phyloP scores from a whole-genome alignment of 1,284 basidiomycete species.

The Ganoderma leucocontextum region DNA sequence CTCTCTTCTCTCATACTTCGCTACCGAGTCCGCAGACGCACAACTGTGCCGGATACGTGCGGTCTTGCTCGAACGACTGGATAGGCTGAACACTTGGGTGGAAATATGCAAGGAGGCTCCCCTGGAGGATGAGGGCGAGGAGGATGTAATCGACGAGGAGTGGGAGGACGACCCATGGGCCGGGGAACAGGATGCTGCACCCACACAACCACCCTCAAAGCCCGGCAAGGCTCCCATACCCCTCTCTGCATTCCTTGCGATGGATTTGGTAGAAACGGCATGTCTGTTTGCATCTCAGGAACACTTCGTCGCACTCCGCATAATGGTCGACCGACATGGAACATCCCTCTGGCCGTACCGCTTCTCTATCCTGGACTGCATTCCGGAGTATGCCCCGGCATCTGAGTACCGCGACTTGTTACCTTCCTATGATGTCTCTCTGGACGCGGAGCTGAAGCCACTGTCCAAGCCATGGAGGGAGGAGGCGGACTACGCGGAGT shows the following conservation, averaged over 20 bases:
- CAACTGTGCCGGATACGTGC: constrained; percentile 69
- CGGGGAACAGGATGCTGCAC: constrained; percentile 46
- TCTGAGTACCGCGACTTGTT: constrained; percentile 69
- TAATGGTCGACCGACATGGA: constrained; percentile 67
- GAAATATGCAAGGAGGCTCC: constrained; percentile 59
- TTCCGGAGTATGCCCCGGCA: constrained; percentile 79
- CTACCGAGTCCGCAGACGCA: constrained; percentile 60
- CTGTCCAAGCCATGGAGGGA: constrained; percentile 53
- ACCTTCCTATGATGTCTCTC: constrained; percentile 61
- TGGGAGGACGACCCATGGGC: constrained; percentile 90
- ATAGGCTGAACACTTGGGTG: constrained; percentile 72
- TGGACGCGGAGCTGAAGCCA: constrained; percentile 52
- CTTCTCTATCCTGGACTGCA: constrained; percentile 70
- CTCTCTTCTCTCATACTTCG: constrained; percentile 60
- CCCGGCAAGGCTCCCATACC: constrained; percentile 53
- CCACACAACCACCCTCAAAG: constrained; percentile 33
- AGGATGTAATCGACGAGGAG: constrained; percentile 54
- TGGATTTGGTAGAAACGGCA: constrained; percentile 66
- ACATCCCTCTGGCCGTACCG: constrained; percentile 73
- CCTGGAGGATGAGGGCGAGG: constrained; percentile 33
- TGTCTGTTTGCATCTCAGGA: constrained; percentile 71
- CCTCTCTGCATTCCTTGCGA: constrained; percentile 70
- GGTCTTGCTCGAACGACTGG: constrained; percentile 66
- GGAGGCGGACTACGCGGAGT: constrained; percentile 66
- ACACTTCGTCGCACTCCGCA: constrained; percentile 63